A percentile compares a stretch with the other conserved stretches of the same genome.
These are phyloP conservation scores for Coccomyxa sp. DNA, from an alignment of 139 green algal species.

Conservation along the genomic window DNA sequence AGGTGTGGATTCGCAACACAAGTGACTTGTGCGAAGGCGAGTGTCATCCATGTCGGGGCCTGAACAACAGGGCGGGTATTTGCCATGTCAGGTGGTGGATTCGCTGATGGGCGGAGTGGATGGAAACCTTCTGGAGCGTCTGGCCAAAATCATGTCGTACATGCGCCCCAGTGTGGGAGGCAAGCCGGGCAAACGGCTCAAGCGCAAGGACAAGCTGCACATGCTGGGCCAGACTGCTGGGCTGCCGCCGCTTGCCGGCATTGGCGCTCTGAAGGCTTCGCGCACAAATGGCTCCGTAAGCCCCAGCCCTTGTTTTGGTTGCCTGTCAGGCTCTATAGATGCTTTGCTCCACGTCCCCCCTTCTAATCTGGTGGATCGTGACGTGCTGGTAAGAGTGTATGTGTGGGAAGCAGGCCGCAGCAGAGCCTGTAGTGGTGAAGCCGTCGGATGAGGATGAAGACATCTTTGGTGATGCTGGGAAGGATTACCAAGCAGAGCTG, in stretches of 20 bases:
- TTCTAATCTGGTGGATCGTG: background rate
- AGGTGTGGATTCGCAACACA: too few species aligned
- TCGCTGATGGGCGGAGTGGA: constrained; percentile 46
- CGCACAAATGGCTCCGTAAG: background rate
- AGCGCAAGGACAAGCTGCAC: constrained; percentile 56
- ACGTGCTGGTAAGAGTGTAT: background rate
- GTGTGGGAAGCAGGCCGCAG: background rate
- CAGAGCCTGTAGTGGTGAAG: constrained; percentile 12
- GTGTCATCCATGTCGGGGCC: too few species aligned
- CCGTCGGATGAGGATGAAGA: constrained; percentile 66
- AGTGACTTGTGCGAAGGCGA: too few species aligned
- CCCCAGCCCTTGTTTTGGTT: too few species aligned
- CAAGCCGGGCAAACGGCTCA: constrained; percentile 66
- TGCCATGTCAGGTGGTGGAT: constrained; percentile 17
- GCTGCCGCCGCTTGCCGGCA: background rate
- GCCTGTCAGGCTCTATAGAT: background rate
- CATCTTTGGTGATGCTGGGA: constrained; percentile 90
- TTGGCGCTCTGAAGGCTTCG: too few species aligned
- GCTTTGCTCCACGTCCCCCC: background rate
- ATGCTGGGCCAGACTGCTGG: constrained; percentile 25
- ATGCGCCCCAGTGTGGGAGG: constrained; percentile 39
- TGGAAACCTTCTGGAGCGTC: constrained; percentile 61
- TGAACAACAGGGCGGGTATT: too few species aligned
- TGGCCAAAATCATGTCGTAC: constrained; percentile 88
- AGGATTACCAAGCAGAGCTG: constrained; percentile 71